phyloP scores from a whole-genome alignment of 352 stramenopile species.

The Stramenopiles sp. region DNA sequence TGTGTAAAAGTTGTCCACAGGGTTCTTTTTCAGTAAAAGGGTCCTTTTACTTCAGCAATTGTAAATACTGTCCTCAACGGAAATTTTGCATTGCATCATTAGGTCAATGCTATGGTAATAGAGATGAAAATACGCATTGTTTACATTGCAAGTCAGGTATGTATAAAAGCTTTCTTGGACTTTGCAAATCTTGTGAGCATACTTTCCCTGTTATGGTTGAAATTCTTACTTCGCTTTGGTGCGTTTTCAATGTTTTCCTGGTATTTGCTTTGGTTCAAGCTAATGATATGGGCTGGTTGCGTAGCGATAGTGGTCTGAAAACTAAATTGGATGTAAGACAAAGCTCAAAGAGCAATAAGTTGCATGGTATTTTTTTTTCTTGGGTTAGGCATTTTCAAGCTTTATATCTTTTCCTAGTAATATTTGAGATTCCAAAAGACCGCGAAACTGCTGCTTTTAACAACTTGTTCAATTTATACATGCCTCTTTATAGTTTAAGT shows the following conservation, averaged over 20 bases:
- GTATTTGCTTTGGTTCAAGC: background rate
- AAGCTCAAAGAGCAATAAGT: too few relatives aligned
- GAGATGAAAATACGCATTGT: background rate
- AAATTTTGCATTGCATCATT: background rate
- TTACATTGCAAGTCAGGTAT: background rate
- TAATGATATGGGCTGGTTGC: background rate
- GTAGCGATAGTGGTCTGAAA: background rate
- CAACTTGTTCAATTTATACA: background rate
- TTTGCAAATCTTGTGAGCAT: background rate
- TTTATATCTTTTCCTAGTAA: background rate
- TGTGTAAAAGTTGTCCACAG: background rate
- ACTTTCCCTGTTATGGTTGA: background rate
- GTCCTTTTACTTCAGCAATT: background rate
- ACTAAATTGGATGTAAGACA: too few relatives aligned
- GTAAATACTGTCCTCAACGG: background rate
- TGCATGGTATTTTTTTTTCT: background rate
- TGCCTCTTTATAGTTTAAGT: background rate
- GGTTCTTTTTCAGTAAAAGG: background rate
- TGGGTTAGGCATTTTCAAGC: background rate
- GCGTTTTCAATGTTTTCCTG: background rate
- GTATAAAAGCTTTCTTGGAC: background rate
- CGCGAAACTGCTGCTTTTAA: background rate
- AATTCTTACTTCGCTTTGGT: background rate
- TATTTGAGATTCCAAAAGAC: background rate
- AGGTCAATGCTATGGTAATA: background rate